These are phyloP conservation scores for Colletotrichum siamense DNA, from an alignment of 2,329 filamentous ascomycete species.

Conservation along the genomic window DNA sequence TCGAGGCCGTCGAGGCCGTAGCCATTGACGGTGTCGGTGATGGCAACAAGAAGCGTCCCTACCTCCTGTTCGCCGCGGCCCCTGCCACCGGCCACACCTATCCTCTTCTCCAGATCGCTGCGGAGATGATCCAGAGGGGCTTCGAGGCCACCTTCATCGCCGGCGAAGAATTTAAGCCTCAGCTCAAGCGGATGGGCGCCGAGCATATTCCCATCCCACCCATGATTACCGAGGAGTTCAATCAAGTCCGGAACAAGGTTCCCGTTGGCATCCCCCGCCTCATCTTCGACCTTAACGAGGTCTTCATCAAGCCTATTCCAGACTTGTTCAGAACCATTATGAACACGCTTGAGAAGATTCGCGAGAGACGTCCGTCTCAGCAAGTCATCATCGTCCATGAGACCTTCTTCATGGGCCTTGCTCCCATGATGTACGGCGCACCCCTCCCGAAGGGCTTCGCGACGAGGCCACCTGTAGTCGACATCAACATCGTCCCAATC, in stretches of 20 bases:
- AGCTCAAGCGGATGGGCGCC: conserved; percentile 41
- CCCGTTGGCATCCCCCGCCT: conserved; percentile 30
- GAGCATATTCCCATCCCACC: conserved; percentile 32
- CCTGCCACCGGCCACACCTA: conserved; percentile 35
- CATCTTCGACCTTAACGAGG: conserved; percentile 36
- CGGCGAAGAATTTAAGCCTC: conserved; percentile 37
- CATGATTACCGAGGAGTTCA: conserved; percentile 22
- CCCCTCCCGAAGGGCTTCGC: conserved; percentile 42
- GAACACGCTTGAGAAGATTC: conserved; percentile 36
- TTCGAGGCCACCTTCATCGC: conserved; percentile 48
- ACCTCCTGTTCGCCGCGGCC: conserved; percentile 33
- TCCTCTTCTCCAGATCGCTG: conserved; percentile 37
- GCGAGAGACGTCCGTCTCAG: conserved; percentile 34
- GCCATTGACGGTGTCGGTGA: not conserved
- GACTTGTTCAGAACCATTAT: conserved; percentile 36
- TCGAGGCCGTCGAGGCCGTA: not conserved
- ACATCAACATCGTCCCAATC: conserved; percentile 43
- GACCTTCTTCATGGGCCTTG: conserved; percentile 38
- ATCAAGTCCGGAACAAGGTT: conserved; percentile 20
- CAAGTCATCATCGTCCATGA: conserved; percentile 51
- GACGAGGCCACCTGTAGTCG: conserved; percentile 40
- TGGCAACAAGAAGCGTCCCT: conserved; percentile 26
- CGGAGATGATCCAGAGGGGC: conserved; percentile 40
- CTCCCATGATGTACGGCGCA: conserved; percentile 42
- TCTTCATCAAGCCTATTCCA: conserved; percentile 38